Base-by-base conservation (phyloP, 805 yeast genomes). In the Candida vaughaniae region DNA sequence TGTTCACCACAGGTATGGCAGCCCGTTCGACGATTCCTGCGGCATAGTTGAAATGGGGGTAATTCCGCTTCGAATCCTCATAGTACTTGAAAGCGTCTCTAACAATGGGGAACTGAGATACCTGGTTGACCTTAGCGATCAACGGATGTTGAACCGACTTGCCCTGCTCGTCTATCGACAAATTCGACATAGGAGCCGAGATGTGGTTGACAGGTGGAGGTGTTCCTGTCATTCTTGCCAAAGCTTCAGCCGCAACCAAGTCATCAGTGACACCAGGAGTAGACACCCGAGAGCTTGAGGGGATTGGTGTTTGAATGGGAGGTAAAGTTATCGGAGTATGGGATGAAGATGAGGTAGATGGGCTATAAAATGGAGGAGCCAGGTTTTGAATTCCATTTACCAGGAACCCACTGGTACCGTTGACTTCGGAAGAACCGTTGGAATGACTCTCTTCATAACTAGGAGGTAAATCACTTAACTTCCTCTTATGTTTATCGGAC, bases 1-100 rank as follows among this genome's bases (percentile, higher is more conserved):
- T 71, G 39, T 57, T 69, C 29, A 75, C 81, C 44, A 75, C 69
- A 1, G 80, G 80, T 26, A 66, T 57, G 11, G 82, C 77, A 0
- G 78, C 78, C 42, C 69, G 66, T 51, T 75, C 81, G 25, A 78
- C 75, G 42, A 77, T 69, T 23, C 72, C 83, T 1, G 82, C 84
- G 15, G 81, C 82, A 55, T 77, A 78, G 51, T 72, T 71, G 52
- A 77, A 72, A 27, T 77, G 64, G 25, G 73, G 69, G 49, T 53
- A 73, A 49, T 53, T 73, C 46, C 66, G 55, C 56, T 68, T 73
- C 46, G 69, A 64, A 36, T 63, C 59, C 43, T 71, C 73, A 53
- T 71, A 65, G 51, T 72, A 64, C 38, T 64, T 71, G 42, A 70
- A 76, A 16, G 75, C 77, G 53, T 69, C 71, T 29, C 66, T 71